Evolutionary conservation across 2,329 filamentous ascomycete species (phyloP), one percentile per base, ranked within the genome.

Genomic region (Emmonsiellopsis sp.): DNA sequence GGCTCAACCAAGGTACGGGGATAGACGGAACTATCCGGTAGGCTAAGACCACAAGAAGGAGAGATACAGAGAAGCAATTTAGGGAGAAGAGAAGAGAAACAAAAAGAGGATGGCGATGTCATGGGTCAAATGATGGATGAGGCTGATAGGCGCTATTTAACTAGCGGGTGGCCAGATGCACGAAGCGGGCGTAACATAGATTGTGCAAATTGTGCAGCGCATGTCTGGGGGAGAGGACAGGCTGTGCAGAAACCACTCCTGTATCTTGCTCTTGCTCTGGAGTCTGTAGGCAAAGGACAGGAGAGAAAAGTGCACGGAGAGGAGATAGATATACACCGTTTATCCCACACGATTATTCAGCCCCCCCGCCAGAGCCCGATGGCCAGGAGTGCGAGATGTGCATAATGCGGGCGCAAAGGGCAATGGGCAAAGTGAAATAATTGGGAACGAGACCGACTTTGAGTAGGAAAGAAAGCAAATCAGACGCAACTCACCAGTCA

Each of bases 401-500:
- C 36, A 31, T 17, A 39, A 27, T 27, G 21, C 46, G 46, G 46
- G 46, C 46, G 46, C 21, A 32, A 40, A 48, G 10, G 11, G 14
- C 17, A 17, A 37, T 27, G 10, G 32, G 9, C 10, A 27, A 13
- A 31, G 13, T n/a, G 9, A 3, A n/a, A 39, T n/a, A 37, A 39
- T 49, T 49, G 17, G 31, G 21, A 49, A 49, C 36, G 21, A 36
- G 40, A 49, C 34, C 40, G 50, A 2, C 10, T 31, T 37, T 13
- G 10, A 17, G 36, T 27, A 7, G 13, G 2, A 39, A 11, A 44
- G n/a, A 42, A 43, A 34, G 31, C 6, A 44, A 45, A 31, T n/a
- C 33, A 43, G 21, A 21, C 33, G 11, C 10, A n/a, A 39, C 42
- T 52, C 50, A 51, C 50, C 43, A 43, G 50, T 31, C 42, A 45